Base-by-base conservation (phyloP, 805 yeast species). In the Naumovozyma castellii region DNA sequence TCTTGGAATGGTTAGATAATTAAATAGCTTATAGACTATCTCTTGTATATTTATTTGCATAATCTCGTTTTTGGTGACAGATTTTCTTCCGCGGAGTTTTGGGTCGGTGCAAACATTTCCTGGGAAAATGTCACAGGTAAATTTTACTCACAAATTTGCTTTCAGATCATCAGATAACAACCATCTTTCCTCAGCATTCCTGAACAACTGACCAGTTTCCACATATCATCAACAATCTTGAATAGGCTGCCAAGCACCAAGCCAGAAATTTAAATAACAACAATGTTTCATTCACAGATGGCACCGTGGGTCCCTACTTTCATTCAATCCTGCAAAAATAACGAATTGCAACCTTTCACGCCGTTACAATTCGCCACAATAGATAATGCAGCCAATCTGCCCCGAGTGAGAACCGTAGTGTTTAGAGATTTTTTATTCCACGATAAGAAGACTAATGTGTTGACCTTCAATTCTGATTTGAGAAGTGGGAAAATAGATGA, bases 1-100 rank as follows among this genome's bases (percentile, higher is more conserved):
- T 92, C 54, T 72, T 92, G 57, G 96, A 85, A 32, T 92, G 98
- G 98, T 70, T 90, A 50, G 73, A 69, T 46, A 69, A 62, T 35
- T 32, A 32, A n/a, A 22, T 6, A 22, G 10, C 9, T n/a, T n/a
- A n/a, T n/a, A n/a, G n/a, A n/a, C n/a, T n/a, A n/a, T n/a, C n/a
- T n/a, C n/a, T n/a, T n/a, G n/a, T n/a, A n/a, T n/a, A n/a, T n/a
- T n/a, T n/a, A n/a, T n/a, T n/a, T n/a, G n/a, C n/a, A n/a, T n/a
- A n/a, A n/a, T n/a, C n/a, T 22, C 27, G 27, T 22, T 22, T 6
- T 10, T 6, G 27, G 10, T 22, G 27, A 22, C 27, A 22, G 27
- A 22, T 22, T 22, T 22, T 22, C 10, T 22, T 22, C 27, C 27
- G 27, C 27, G 27, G 27, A 22, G 27, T 22, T 22, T 22, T 22